Evolutionary conservation across 2,329 filamentous ascomycete genomes (phyloP), one percentile per base, ranked within the genome.

Genomic region (Neurospora sp.): DNA sequence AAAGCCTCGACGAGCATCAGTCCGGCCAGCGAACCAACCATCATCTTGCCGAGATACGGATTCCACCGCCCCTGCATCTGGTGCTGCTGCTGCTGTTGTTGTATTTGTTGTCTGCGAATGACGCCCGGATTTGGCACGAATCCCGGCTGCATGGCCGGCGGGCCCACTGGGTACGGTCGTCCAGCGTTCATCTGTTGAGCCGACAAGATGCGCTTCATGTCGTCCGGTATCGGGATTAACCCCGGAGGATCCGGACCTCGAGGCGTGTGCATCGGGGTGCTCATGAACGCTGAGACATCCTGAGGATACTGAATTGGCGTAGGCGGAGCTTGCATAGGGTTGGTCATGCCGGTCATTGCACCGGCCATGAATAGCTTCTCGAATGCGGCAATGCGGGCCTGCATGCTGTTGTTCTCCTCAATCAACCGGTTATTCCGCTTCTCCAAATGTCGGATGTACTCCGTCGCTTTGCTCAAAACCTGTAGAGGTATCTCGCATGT

Each of bases 401-500:
- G 94, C 82, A 97, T 87, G 15, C 87, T 87, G 38, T 82, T 85
- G 77, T 97, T 94, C 78, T 98, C 93, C 66, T 97, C 93, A 68
- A 90, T 83, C 10, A 97, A 83, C 6, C 91, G 89, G 74, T 89
- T 91, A 76, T 97, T 97, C 13, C 93, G 89, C 82, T 96, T 96
- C 80, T 98, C 95, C 1, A 98, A 83, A 80, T 98, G 94, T 43
- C 90, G 88, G 74, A 98, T 98, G 76, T 98, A 98, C 78, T 98
- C 95, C 6, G 95, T 97, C 2, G 95, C 95, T 80, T 98, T 98
- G 74, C 93, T 94, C 62, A 98, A 82, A 68, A 98, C 86, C 86
- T 89, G 66, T 39, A 39, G 38, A 39, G 52, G 33, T 68, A 67
- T 72, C 58, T 69, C 19, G 67, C 77, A 69, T 77, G 76, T 73